Conservation (phyloP, 108 stramenopile species). For the Cylindrotheca closterium region DNA sequence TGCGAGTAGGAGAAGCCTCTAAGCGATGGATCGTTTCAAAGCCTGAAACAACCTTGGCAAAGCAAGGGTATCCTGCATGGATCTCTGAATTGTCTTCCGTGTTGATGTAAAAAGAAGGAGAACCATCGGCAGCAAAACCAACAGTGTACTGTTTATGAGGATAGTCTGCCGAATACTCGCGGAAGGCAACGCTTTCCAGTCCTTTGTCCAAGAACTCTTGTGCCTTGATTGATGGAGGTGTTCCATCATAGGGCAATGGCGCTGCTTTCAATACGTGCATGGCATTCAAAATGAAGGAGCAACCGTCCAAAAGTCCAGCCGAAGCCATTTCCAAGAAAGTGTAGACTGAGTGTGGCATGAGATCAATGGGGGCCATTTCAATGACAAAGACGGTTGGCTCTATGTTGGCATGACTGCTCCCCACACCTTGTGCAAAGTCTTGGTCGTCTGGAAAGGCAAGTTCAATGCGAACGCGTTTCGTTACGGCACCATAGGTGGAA, state of each 20-base stretch:
- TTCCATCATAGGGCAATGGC: constrained; percentile 45
- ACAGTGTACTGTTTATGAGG: constrained; percentile 76
- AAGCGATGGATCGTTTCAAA: constrained; percentile 56
- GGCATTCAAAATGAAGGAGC: constrained; percentile 56
- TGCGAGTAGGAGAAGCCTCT: constrained; percentile 35
- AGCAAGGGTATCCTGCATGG: constrained; percentile 76
- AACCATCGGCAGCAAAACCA: constrained; percentile 72
- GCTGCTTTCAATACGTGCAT: constrained; percentile 60
- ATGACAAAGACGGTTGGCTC: constrained; percentile 54
- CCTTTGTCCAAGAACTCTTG: constrained; percentile 44
- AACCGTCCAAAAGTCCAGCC: constrained; percentile 37
- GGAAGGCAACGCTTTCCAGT: constrained; percentile 64
- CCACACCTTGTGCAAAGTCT: constrained; percentile 10
- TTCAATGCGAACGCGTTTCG: constrained; percentile 65
- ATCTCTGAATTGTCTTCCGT: constrained; percentile 77
- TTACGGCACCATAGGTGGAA: constrained; percentile 52
- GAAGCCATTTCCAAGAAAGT: constrained; percentile 69
- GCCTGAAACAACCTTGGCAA: constrained; percentile 68
- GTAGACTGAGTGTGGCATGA: constrained; percentile 78
- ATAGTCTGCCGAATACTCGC: constrained; percentile 66
- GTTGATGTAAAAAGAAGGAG: constrained; percentile 87
- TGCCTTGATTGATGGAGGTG: constrained; percentile 19
- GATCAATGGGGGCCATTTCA: constrained; percentile 65
- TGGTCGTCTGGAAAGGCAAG: constrained; percentile 42
- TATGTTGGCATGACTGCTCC: too few relatives aligned